Conservation (phyloP, 2,329 filamentous ascomycete species). For the Fusarium veterinarium region DNA sequence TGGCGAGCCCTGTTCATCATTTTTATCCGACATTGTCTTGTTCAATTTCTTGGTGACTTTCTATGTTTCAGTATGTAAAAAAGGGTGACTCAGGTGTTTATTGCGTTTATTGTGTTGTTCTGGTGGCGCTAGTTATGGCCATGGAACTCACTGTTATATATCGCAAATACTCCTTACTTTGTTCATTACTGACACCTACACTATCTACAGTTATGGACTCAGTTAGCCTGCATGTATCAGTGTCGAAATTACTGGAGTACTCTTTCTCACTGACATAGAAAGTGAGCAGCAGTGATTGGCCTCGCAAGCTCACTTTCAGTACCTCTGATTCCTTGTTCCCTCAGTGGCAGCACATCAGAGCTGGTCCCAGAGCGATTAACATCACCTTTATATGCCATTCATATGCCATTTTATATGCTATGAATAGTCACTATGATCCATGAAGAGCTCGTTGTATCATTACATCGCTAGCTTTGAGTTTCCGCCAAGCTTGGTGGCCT, state of each 20-base stretch:
- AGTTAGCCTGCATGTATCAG: accelerated
- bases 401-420: accelerated
- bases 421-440: neutral
- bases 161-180: neutral
- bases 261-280: neutral
- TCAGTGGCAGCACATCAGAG: accelerated
- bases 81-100: accelerated
- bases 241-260: too few species aligned
- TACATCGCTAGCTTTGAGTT: too few species aligned
- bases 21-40: neutral
- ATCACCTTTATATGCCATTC: neutral
- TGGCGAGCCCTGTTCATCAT: too few species aligned
- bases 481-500: neutral
- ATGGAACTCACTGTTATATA: neutral
- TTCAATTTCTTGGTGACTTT: accelerated
- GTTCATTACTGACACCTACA: neutral
- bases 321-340: neutral
- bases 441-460: neutral
- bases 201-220: neutral
- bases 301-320: neutral
- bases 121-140: neutral
- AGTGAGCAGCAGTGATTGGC: neutral
- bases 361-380: neutral
- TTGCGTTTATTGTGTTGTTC: neutral
- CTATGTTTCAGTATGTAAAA: neutral